Base-by-base conservation (phyloP, 805 yeast genomes). In the Kazachstania taianensis region DNA sequence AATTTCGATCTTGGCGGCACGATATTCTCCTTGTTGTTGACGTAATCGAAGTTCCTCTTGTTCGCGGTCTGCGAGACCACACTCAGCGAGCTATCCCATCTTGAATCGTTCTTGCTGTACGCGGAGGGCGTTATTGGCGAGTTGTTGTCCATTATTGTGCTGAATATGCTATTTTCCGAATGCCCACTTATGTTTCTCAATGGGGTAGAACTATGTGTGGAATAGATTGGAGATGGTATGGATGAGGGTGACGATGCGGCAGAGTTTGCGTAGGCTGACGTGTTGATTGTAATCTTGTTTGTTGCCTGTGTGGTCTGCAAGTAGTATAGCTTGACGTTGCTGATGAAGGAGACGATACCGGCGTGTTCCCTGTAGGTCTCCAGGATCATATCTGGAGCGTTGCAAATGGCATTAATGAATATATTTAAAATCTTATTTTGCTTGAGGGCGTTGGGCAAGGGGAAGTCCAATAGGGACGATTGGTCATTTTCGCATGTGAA, bases 101-200 rank as follows among this genome's bases (percentile, higher is more conserved):
- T 48, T 27, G 55, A 51, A 16, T 46, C 48, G 23, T 51, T 48
- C 20, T 44, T 48, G 28, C 44, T 37, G 39, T 52, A 53, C 48
- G 55, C 46, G 14, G 52, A 50, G 20, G 60, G 60, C 2, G 61
- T 55, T 9, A 56, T 48, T 13, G 61, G 61, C 4, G 61, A 56
- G 18, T 55, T 49, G 25, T 49, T 53, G 3, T 45, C 42, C 30
- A 39, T 39, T 3, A 33, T 36, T 6, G 45, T 39, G 37, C 59
- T 54, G 38, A 55, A 55, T 15, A 55, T 46, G 30, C 57, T 50
- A 30, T 50, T 54, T 25, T 55, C 61, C 6, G 61, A 55, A 33
- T 50, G 50, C 7, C 53, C 50, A 36, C 57, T 50, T 5, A 48
- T 44, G 32, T 55, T 54, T 44, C 61, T 49, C 44, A 54, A 43